These are phyloP conservation scores for Trametes cingulata DNA, from an alignment of 768 basidiomycete genomes.

Conservation along the genomic window DNA sequence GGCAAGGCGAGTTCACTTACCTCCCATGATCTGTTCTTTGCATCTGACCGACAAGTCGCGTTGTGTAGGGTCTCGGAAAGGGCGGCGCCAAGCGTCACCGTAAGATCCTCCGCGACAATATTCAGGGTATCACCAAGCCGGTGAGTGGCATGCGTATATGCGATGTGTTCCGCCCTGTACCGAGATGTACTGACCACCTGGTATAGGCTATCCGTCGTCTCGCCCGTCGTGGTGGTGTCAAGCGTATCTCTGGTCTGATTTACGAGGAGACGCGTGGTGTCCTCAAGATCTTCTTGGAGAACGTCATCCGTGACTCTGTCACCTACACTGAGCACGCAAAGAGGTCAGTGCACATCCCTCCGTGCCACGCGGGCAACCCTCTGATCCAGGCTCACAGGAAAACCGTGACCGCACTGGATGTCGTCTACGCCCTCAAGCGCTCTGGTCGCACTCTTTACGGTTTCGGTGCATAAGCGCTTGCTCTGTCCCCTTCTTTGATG, in stretches of 20 bases:
- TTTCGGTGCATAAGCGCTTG: slow-evolving; percentile 44
- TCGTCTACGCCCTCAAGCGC: slow-evolving; percentile 62
- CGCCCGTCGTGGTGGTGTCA: slow-evolving; percentile 66
- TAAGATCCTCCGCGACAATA: slow-evolving; percentile 81
- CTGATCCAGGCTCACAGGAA: slow-evolving; percentile 29
- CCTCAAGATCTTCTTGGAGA: slow-evolving; percentile 63
- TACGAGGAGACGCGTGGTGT: slow-evolving; percentile 70
- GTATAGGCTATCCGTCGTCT: slow-evolving; percentile 46
- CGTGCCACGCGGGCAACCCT: background rate
- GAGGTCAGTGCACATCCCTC: slow-evolving; percentile 31
- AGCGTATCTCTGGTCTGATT: slow-evolving; percentile 59
- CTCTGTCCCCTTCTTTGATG: slow-evolving; percentile 8
- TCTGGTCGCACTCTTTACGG: slow-evolving; percentile 61
- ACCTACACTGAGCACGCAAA: slow-evolving; percentile 68
- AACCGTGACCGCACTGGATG: slow-evolving; percentile 60
- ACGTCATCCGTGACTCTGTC: slow-evolving; percentile 36
- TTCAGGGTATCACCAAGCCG: slow-evolving; percentile 76
- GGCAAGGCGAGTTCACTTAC: slow-evolving; percentile 52
- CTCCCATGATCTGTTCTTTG: background rate
- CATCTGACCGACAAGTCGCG: background rate
- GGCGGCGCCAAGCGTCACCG: slow-evolving; percentile 79
- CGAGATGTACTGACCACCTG: background rate
- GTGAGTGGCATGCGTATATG: slow-evolving; percentile 29
- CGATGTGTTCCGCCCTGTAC: background rate
- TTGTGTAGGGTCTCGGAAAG: slow-evolving; percentile 67